Evolutionary conservation across 2,329 filamentous ascomycete genomes (phyloP), one percentile per base, ranked within the genome.

Genomic region (Fonsecaea erecta): DNA sequence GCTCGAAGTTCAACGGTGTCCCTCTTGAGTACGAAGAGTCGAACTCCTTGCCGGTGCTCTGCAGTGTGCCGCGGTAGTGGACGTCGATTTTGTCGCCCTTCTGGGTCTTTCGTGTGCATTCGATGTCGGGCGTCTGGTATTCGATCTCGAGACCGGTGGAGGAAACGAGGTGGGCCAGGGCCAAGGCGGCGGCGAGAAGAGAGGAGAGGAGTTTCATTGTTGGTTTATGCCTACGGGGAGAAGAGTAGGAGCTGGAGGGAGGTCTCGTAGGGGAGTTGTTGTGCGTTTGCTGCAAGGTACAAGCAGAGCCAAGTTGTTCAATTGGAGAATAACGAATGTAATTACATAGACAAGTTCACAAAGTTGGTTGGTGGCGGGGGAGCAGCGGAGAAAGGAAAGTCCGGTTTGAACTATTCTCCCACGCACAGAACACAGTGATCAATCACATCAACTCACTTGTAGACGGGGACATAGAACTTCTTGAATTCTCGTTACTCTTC

Each of bases 1-100:
- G 82, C 68, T 82, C 87, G 81, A 99, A 98, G 67, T 77, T 81
- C 74, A 99, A 87, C 5, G 95, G 94, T 65, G 80, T 76, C 37
- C 88, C 87, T 51, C 93, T 87, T 71, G 93, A 88, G 79, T 96
- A 96, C 78, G 83, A 86, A 68, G 91, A 87, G 80, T 97, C 94
- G 75, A 98, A 98, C 77, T 95, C 83, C 67, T 85, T 83, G 73
- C 93, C 94, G 70, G 88, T 86, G 58, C 82, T 81, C 68, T 87
- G 84, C 34, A 97, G 86, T 1, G 90, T 95, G 72, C 94, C 94
- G 62, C 86, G 86, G 83, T 98, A 97, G 82, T 97, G 93, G 74
- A 97, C 92, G 62, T 88, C 83, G 75, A 97, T 88, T 69, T 83
- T 87, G 81, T 97, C 93, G 71, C 92, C 92, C 68, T 84, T 86